These are phyloP conservation scores for Rhodotorula sp. DNA, from an alignment of 1,284 basidiomycete species.

Conservation along the genomic window DNA sequence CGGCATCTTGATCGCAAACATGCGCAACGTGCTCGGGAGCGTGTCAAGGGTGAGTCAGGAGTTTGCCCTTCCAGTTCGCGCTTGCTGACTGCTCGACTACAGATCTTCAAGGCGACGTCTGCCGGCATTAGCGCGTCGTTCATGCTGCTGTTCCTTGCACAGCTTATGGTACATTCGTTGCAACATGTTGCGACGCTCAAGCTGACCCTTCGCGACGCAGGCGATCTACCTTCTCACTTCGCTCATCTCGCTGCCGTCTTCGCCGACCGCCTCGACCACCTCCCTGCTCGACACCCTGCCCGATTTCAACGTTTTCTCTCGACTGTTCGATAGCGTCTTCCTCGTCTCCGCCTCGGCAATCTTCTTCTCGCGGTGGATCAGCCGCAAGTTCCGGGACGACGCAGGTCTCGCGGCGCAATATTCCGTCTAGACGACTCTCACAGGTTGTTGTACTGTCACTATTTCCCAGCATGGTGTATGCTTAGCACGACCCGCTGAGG, in stretches of 20 bases:
- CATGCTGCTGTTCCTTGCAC: constrained; percentile 51
- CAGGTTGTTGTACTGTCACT: too few relatives aligned
- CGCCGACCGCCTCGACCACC: constrained; percentile 38
- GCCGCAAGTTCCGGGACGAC: constrained; percentile 41
- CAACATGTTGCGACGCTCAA: background rate
- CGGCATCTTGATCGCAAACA: constrained; percentile 49
- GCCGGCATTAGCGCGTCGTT: constrained; percentile 50
- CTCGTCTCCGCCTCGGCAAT: constrained; percentile 46
- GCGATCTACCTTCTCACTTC: constrained; percentile 52
- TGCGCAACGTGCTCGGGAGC: constrained; percentile 49
- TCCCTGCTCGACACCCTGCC: constrained; percentile 50
- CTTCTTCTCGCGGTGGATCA: constrained; percentile 40
- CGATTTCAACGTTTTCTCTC: constrained; percentile 50
- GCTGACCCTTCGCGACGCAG: constrained; percentile 27
- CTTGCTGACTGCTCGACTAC: background rate
- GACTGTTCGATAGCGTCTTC: constrained; percentile 51
- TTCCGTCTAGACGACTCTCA: background rate
- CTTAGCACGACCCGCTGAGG: too few relatives aligned
- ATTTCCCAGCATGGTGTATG: too few relatives aligned
- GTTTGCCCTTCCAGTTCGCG: too few relatives aligned
- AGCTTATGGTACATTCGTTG: constrained; percentile 47
- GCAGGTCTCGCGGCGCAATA: constrained; percentile 31
- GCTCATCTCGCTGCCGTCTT: constrained; percentile 50
- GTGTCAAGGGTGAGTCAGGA: constrained; percentile 43
- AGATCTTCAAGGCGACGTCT: constrained; percentile 49